Conservation (phyloP, 208 protist species). For the Ichthyophonus hoferi region DNA sequence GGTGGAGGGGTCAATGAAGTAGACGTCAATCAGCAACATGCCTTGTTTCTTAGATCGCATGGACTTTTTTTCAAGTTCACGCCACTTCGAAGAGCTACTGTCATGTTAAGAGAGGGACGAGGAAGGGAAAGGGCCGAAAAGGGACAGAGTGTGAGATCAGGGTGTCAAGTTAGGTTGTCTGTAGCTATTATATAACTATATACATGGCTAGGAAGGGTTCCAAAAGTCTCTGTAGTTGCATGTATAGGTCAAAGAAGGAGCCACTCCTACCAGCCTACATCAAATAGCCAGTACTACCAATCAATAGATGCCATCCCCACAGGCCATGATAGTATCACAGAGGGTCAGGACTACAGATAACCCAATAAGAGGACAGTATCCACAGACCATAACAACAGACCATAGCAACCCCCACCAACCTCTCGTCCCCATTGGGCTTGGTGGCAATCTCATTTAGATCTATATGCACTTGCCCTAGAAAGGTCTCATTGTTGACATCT, state of each 20-base stretch:
- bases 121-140: neutral
- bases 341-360: too few relatives aligned
- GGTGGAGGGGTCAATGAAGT: neutral
- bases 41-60: neutral
- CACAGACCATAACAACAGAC: too few relatives aligned
- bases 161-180: too few relatives aligned
- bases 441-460: neutral
- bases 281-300: too few relatives aligned
- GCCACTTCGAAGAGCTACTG: neutral
- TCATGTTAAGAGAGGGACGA: neutral
- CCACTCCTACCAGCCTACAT: too few relatives aligned
- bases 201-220: too few relatives aligned
- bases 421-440: neutral
- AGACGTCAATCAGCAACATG: neutral
- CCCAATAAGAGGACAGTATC: too few relatives aligned
- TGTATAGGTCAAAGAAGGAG: too few relatives aligned
- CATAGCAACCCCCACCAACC: too few relatives aligned
- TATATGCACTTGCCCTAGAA: neutral
- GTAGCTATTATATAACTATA: too few relatives aligned
- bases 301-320: too few relatives aligned
- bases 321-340: too few relatives aligned
- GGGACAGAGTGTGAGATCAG: neutral
- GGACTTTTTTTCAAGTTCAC: neutral
- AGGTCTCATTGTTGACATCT: neutral
- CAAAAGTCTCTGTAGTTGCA: neutral